These are phyloP conservation scores for Sugiyamaella lignohabitans DNA, from an alignment of 805 yeast species.

Conservation along the genomic window DNA sequence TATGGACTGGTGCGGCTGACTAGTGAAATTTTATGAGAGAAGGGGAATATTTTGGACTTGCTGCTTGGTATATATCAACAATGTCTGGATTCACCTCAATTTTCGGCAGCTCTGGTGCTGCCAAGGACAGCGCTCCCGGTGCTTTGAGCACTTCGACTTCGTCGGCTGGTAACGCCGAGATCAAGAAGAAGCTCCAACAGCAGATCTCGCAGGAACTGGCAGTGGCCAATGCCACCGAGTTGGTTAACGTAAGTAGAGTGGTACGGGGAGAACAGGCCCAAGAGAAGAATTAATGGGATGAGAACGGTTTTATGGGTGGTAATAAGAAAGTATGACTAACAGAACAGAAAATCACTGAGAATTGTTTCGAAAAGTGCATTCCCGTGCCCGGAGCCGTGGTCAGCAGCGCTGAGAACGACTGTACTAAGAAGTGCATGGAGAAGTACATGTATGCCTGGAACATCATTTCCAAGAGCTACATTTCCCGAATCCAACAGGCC, in stretches of 20 bases:
- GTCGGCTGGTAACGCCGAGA: conserved; percentile 29
- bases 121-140: conserved; percentile 11
- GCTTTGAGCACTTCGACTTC: conserved; percentile 14
- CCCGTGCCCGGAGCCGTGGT: conserved; percentile 49
- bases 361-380: conserved; percentile 79
- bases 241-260: conserved; percentile 53
- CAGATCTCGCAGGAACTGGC: conserved; percentile 80
- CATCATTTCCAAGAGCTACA: conserved; percentile 67
- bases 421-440: conserved; percentile 72
- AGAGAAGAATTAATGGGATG: too few relatives aligned
- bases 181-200: conserved; percentile 58
- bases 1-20: too few relatives aligned
- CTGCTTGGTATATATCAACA: not conserved
- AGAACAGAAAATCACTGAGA: conserved; percentile 61
- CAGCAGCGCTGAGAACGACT: conserved; percentile 48
- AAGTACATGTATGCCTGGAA: conserved; percentile 93
- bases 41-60: too few relatives aligned
- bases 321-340: not conserved
- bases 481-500: conserved; percentile 63
- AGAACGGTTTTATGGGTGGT: too few relatives aligned
- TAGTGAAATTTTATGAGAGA: too few relatives aligned
- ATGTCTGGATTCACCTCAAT: conserved; percentile 22
- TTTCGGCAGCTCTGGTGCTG: conserved; percentile 20
- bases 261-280: too few relatives aligned
- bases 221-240: conserved; percentile 82